Evolutionary conservation across 306 rosid species (phyloP).

Genomic region (Cucumis sativus): Cucumber_9930_V3 NC_026660.2:8444001-8444500

Average conservation of each 20-base stretch:
- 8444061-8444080: constrained; percentile 85
- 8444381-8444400: no score
- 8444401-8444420: no score
- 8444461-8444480: constrained; percentile 26
- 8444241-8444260: no score
- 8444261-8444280: background rate
- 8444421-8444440: no score
- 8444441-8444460: background rate
- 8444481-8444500: constrained; percentile 89
- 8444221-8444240: background rate
- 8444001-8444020: constrained; percentile 62
- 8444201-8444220: background rate
- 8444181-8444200: background rate
- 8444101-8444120: background rate
- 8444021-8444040: constrained; percentile 63
- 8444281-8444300: background rate
- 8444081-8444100: constrained; percentile 45
- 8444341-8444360: no score
- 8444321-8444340: no score
- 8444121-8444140: background rate
- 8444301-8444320: no score
- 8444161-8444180: background rate
- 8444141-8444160: background rate
- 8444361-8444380: no score
- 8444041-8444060: constrained; percentile 86